Conservation (phyloP, 805 yeast species). For the Suhomyces canberraensis region DNA sequence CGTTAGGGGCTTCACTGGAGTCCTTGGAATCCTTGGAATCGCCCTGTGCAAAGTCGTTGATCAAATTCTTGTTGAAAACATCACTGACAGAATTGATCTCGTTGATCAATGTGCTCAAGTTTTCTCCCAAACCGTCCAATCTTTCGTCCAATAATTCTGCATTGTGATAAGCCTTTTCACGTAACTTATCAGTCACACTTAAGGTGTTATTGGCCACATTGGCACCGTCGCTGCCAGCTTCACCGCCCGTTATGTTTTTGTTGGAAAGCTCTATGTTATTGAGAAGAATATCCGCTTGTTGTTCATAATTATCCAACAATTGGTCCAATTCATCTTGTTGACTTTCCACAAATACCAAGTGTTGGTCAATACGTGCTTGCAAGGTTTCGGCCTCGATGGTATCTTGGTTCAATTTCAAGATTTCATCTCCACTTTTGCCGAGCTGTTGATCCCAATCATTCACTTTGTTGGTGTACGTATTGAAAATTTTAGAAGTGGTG, state of each 20-base stretch:
- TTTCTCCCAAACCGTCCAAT: conserved; percentile 71
- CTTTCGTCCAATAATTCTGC: conserved; percentile 85
- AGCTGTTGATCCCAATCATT: conserved; percentile 83
- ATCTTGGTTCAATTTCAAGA: conserved; percentile 71
- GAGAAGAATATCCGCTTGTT: conserved; percentile 56
- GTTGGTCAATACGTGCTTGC: conserved; percentile 83
- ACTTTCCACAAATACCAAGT: conserved; percentile 76
- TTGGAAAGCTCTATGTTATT: conserved; percentile 40
- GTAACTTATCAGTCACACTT: conserved; percentile 71
- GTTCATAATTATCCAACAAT: conserved; percentile 78
- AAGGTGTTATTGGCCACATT: conserved; percentile 25
- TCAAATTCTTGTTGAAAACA: conserved; percentile 62
- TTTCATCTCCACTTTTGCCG: conserved; percentile 82
- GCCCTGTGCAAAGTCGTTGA: conserved; percentile 28
- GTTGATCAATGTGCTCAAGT: conserved; percentile 67
- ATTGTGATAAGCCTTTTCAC: conserved; percentile 83
- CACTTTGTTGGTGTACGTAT: conserved; percentile 67
- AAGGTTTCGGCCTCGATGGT: conserved; percentile 80
- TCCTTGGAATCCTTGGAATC: conserved; percentile 11
- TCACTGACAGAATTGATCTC: conserved; percentile 85
- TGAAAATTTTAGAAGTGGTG: conserved; percentile 69
- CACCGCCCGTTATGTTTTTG: conserved; percentile 22
- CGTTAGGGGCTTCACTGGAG: conserved; percentile 21
- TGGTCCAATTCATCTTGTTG: conserved; percentile 91
- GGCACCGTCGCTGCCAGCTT: conserved; percentile 1